Evolutionary conservation across 2,329 filamentous ascomycete genomes (phyloP).

Genomic region (Neoascochyta sp.): DNA sequence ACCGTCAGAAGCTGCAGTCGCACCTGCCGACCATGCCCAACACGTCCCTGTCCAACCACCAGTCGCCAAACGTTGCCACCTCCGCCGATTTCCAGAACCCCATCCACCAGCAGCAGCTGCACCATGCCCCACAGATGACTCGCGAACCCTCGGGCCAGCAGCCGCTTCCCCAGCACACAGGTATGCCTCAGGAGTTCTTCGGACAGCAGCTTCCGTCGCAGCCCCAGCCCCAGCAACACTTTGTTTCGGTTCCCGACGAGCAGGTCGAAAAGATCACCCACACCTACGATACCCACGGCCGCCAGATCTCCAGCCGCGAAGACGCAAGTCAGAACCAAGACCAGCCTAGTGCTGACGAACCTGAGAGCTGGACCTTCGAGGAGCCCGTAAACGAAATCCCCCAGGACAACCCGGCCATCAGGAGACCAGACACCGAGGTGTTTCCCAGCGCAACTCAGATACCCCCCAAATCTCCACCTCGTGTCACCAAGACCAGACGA

Average conservation of each 20-base stretch:
- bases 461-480: constrained; percentile 73
- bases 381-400: constrained; percentile 63
- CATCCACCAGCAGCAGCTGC: constrained; percentile 37
- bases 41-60: constrained; percentile 57
- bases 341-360: constrained; percentile 48
- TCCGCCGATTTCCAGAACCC: constrained; percentile 42
- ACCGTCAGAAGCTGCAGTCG: constrained; percentile 52
- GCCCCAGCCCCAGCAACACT: constrained; percentile 35
- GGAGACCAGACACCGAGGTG: constrained; percentile 77
- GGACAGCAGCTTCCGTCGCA: constrained; percentile 31
- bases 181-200: constrained; percentile 32
- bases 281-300: constrained; percentile 56
- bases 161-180: constrained; percentile 35
- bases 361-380: constrained; percentile 90
- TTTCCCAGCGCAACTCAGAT: constrained; percentile 80
- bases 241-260: constrained; percentile 49
- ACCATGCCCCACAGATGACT: constrained; percentile 44
- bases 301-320: constrained; percentile 47
- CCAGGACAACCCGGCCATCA: constrained; percentile 52
- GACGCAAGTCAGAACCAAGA: constrained; percentile 31
- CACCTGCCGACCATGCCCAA: constrained; percentile 37
- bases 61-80: constrained; percentile 50
- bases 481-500: constrained; percentile 62
- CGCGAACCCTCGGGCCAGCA: constrained; percentile 45
- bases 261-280: constrained; percentile 57